Evolutionary conservation across 2,329 filamentous ascomycete genomes (phyloP), one percentile per base, ranked within the genome.

Genomic region (Fusarium sp.): DNA sequence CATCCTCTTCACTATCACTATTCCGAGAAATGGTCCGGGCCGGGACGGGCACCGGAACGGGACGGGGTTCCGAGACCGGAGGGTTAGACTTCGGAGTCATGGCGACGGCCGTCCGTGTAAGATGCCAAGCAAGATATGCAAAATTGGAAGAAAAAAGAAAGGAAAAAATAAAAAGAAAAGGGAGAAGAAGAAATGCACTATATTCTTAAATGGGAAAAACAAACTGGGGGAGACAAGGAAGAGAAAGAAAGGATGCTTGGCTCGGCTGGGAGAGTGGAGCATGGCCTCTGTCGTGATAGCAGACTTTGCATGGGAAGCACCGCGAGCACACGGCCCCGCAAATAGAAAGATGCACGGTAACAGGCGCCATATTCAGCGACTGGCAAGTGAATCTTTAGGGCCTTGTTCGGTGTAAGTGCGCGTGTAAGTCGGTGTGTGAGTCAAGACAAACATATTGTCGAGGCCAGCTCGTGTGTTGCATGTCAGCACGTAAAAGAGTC

Each of bases 261-360:
- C 34, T 19, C 4, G 28, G 28, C 34, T 36, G 34, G 34, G 49
- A 55, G 68, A 55, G 68, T 71, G 66, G 68, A 72, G 65, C 53
- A 19, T n/a, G 34, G 34, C 34, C 30, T 40, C 56, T 72, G 67
- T 73, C 64, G 70, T 72, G 70, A 73, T 73, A 44, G 64, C 68
- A 71, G 68, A 72, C 54, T 52, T 56, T 62, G 46, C 58, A 48
- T 56, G 43, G 48, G 47, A 58, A 30, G 30, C 45, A 11, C 52
- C 38, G 20, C 44, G 45, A 43, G 42, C 39, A 24, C 39, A 24
- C 32, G 63, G 32, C 69, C 69, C 69, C 69, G 61, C 69, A 68
- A 67, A 36, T 36, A 9, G n/a, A 17, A 46, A 55, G 39, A 28
- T 43, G 39, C 38, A 54, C 52, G 39, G 26, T 28, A 28, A 28